These are phyloP conservation scores for Cucurbitaria berberidis DNA, from an alignment of 2,329 filamentous ascomycete genomes.

Conservation along the genomic window DNA sequence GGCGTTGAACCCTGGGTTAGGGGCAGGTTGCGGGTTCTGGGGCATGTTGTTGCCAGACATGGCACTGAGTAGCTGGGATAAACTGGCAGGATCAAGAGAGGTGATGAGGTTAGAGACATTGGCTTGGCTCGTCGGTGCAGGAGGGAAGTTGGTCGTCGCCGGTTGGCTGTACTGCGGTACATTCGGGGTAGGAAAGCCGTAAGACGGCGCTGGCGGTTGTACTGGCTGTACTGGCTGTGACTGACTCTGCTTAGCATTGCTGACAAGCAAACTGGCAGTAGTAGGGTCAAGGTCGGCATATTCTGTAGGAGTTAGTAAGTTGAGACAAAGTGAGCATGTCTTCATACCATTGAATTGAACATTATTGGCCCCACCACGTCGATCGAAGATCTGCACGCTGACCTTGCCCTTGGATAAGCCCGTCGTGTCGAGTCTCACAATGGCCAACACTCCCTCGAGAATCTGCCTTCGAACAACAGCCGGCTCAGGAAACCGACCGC, in stretches of 20 bases:
- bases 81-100: constrained; percentile 69
- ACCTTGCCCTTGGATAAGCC: constrained; percentile 77
- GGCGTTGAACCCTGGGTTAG: constrained; percentile 36
- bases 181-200: constrained; percentile 33
- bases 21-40: constrained; percentile 51
- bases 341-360: constrained; percentile 74
- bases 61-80: constrained; percentile 73
- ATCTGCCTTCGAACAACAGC: constrained; percentile 85
- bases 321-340: background rate
- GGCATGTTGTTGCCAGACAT: constrained; percentile 51
- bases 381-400: constrained; percentile 83
- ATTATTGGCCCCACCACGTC: constrained; percentile 73
- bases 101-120: constrained; percentile 71
- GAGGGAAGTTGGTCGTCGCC: constrained; percentile 44
- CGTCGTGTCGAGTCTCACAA: constrained; percentile 75
- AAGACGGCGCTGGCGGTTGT: constrained; percentile 41
- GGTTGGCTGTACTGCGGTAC: constrained; percentile 42
- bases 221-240: constrained; percentile 38
- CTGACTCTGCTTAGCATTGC: constrained; percentile 67
- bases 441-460: constrained; percentile 84
- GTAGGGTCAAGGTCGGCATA: constrained; percentile 82
- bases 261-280: constrained; percentile 80
- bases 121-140: constrained; percentile 36
- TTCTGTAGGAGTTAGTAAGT: constrained; percentile 56
- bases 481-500: constrained; percentile 75